Evolutionary conservation across 202 grass and related monocot genomes (phyloP).

Genomic region (Dendrocalamus latiflorus): DNA sequence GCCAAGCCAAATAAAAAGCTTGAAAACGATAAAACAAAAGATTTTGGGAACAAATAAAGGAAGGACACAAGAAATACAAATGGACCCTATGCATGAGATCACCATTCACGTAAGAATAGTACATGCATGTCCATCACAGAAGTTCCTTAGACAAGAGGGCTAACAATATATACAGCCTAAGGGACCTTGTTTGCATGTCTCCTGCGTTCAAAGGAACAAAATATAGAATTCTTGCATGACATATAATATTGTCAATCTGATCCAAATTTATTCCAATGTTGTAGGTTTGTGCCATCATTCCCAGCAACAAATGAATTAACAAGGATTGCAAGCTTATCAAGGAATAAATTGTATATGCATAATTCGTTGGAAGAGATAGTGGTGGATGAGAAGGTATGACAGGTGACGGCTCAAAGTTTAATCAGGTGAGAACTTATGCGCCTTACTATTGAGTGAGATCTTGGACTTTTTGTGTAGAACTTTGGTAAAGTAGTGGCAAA

Average conservation of each 20-base stretch:
- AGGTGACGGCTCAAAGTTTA: background rate
- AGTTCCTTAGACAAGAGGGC: too few species aligned
- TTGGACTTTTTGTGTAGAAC: background rate
- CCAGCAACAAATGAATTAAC: constrained; percentile 6
- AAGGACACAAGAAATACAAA: background rate
- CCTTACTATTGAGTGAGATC: background rate
- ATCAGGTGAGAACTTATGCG: background rate
- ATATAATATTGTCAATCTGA: background rate
- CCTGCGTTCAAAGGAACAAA: background rate
- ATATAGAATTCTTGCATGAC: background rate
- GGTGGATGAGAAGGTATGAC: constrained; percentile 29
- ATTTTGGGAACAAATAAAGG: background rate
- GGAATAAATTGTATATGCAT: constrained; percentile 4
- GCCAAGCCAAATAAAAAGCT: background rate
- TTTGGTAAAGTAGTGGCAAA: too few species aligned
- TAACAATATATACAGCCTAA: background rate
- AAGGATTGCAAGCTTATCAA: constrained; percentile 15
- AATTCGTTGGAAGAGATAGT: too few species aligned
- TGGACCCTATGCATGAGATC: background rate
- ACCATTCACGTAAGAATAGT: background rate
- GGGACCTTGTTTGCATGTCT: background rate
- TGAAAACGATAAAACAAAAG: too few species aligned
- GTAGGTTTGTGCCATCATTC: background rate
- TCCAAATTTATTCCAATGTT: background rate
- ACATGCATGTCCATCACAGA: background rate